Evolutionary conservation across 2,329 filamentous ascomycete genomes (phyloP).

Genomic region (Sporothrix dimorphospora): DNA sequence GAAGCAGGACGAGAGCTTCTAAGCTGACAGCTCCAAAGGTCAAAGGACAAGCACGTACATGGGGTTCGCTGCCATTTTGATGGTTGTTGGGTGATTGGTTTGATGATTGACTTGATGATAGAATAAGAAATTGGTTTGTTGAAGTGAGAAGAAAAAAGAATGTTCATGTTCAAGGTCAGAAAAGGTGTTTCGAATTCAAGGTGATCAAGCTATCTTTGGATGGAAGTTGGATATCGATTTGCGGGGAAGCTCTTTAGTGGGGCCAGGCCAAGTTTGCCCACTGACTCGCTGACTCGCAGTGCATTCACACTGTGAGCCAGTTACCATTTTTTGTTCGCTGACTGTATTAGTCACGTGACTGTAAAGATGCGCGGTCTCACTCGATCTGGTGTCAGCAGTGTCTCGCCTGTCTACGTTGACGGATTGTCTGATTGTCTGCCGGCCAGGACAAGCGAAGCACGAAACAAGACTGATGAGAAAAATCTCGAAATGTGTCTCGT

Average conservation of each 20-base stretch:
- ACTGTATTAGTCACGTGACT: not conserved
- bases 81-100: not conserved
- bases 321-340: not conserved
- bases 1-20: not conserved
- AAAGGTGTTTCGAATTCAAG: not conserved
- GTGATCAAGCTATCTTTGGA: not conserved
- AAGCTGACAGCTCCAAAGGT: not conserved
- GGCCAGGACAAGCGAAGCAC: not conserved
- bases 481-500: not conserved
- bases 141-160: not conserved
- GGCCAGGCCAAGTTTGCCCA: not conserved
- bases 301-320: not conserved
- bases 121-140: not conserved
- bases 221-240: not conserved
- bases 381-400: not conserved
- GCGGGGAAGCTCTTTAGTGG: slow-evolving; percentile 11
- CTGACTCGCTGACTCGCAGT: not conserved
- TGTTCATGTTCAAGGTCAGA: not conserved
- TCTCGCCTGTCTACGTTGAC: not conserved
- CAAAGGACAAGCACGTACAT: not conserved
- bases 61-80: slow-evolving; percentile 6
- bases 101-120: not conserved
- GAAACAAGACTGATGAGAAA: not conserved
- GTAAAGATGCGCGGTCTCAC: not conserved
- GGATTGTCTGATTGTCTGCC: not conserved